Evolutionary conservation across 495 filamentous ascomycete genomes (phyloP), one percentile per base, ranked within the genome.

Genomic region (Aspergillus leporis): DNA sequence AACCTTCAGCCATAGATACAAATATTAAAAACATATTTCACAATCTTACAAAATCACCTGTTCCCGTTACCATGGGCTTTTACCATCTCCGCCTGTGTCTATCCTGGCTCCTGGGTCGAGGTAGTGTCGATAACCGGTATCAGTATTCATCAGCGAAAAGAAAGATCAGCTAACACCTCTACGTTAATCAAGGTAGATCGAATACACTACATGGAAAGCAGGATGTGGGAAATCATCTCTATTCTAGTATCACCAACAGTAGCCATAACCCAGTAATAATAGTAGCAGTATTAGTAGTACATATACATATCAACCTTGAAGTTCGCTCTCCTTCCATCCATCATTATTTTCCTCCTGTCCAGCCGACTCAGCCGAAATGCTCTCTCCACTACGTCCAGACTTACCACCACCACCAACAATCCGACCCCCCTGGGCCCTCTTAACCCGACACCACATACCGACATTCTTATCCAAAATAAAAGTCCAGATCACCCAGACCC

Each of bases 401-500:
- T 54, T 72, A 54, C 60, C 55, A 5, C 70, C 75, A 41, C 77
- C 77, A 53, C 90, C 76, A 78, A 88, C 73, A 78, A 84, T 62
- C 74, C 90, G 73, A n/a, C 86, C 86, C 5, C 92, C 91, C 62
- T 92, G 85, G 61, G 88, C 88, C 57, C 94, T 81, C 85, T 98
- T 99, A 12, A 99, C 93, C 28, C 94, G 85, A 70, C 91, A 95
- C 78, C 88, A 91, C 67, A 96, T 83, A 3, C 92, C 91, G 46
- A 98, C 89, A 66, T 90, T 82, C 66, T 87, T 84, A 72, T 98
- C 94, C 75, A 87, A 84, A 53, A 98, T 88, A 70, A 99, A 99
- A 50, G 91, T 90, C 90, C 90, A 97, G 55, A 98, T 88, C 31
- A 97, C 93, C 69, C 88, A 88, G 8, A 85, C 82, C 94, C 94